Conservation (phyloP, 2,329 filamentous ascomycete species). For the Trichoderma aggressivum region DNA sequence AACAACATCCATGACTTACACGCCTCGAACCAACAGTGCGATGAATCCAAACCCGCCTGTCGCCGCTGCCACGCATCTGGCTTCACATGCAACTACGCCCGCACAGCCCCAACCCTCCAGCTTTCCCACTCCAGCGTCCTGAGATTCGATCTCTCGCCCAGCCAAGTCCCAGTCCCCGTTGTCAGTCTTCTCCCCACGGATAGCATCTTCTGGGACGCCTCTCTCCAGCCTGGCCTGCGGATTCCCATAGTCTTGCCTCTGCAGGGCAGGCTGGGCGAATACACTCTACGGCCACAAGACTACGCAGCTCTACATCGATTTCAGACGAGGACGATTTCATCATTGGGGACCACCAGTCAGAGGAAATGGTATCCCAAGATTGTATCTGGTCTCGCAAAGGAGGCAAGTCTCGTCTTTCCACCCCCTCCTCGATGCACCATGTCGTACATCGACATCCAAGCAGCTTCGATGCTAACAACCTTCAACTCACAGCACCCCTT, state of each 20-base stretch:
- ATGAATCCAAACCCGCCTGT: constrained; percentile 48
- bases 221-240: constrained; percentile 16
- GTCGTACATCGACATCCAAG: constrained; percentile 15
- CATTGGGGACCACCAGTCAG: constrained; percentile 35
- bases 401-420: constrained; percentile 31
- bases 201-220: neutral
- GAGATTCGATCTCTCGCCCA: constrained; percentile 18
- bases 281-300: constrained; percentile 33
- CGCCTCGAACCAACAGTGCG: constrained; percentile 39
- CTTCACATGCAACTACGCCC: constrained; percentile 46
- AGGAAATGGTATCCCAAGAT: constrained; percentile 35
- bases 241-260: constrained; percentile 29
- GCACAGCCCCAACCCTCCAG: constrained; percentile 22
- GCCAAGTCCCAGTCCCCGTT: neutral
- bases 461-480: neutral
- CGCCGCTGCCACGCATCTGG: constrained; percentile 44
- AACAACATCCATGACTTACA: neutral
- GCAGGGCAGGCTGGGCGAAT: constrained; percentile 22
- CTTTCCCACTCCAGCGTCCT: constrained; percentile 23
- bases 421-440: neutral
- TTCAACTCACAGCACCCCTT: constrained; percentile 42
- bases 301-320: constrained; percentile 42
- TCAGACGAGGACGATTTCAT: constrained; percentile 39
- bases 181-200: neutral
- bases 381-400: constrained; percentile 37